Evolutionary conservation across 1,284 basidiomycete species (phyloP).

Genomic region (Trametes hirsuta): DNA sequence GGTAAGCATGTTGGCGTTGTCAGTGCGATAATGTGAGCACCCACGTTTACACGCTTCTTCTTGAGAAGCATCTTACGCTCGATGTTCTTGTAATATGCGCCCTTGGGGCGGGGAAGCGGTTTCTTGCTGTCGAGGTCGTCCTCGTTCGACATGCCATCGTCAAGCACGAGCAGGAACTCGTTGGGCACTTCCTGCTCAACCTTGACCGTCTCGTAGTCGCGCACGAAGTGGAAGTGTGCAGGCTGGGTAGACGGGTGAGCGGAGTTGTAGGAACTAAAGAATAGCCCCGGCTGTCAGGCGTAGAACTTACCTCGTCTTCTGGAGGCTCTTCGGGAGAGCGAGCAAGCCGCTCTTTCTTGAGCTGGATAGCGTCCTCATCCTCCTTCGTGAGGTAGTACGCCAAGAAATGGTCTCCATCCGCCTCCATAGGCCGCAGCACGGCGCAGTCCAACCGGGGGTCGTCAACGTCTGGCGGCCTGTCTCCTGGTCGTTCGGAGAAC

Average conservation of each 20-base stretch:
- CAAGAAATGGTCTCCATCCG: constrained; percentile 85
- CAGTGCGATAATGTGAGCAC: constrained; percentile 28
- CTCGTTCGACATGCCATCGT: constrained; percentile 53
- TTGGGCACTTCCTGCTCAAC: constrained; percentile 83
- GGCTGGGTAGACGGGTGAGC: constrained; percentile 43
- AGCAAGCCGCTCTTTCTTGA: constrained; percentile 33
- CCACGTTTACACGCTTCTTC: constrained; percentile 81
- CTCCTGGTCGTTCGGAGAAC: constrained; percentile 88
- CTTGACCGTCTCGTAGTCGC: constrained; percentile 84
- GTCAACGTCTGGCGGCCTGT: constrained; percentile 62
- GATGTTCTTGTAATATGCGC: constrained; percentile 88
- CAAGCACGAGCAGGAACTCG: constrained; percentile 80
- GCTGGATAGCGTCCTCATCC: constrained; percentile 52
- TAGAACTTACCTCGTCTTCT: constrained; percentile 52
- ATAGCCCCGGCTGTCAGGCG: background rate
- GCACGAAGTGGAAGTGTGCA: constrained; percentile 71
- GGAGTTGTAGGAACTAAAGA: background rate
- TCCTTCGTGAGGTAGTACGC: constrained; percentile 88
- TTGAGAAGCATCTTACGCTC: constrained; percentile 85
- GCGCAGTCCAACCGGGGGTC: constrained; percentile 83
- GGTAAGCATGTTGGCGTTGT: background rate
- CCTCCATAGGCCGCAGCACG: constrained; percentile 84
- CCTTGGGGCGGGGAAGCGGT: constrained; percentile 39
- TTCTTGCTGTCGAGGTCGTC: constrained; percentile 39
- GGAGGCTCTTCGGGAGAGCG: constrained; percentile 47